Conservation (phyloP, 2,329 filamentous ascomycete species). For the Fusarium veterinarium region DNA sequence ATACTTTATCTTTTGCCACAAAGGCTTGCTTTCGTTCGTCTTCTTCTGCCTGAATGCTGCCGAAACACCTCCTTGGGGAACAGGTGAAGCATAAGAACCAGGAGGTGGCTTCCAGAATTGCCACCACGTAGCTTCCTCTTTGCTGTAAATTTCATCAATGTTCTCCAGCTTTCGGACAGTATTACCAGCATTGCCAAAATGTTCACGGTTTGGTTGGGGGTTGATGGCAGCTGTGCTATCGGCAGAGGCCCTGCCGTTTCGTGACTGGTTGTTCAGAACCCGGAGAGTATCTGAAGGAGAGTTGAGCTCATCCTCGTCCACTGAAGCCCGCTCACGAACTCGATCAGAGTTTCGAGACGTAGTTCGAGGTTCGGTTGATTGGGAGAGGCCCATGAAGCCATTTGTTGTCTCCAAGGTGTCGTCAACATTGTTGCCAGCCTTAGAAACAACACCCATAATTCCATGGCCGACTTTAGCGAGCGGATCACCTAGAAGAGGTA, state of each 20-base stretch:
- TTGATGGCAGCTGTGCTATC: slow-evolving; percentile 49
- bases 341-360: slow-evolving; percentile 43
- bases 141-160: fast-evolving
- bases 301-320: slow-evolving; percentile 47
- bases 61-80: slow-evolving; percentile 66
- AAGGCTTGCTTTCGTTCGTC: slow-evolving; percentile 57
- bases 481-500: slow-evolving; percentile 51
- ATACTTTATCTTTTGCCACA: slow-evolving; percentile 63
- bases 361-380: background rate
- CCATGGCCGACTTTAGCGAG: slow-evolving; percentile 62
- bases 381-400: slow-evolving; percentile 57
- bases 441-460: slow-evolving; percentile 57
- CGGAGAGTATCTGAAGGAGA: slow-evolving; percentile 48
- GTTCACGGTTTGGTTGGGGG: background rate
- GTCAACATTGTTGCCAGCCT: slow-evolving; percentile 63
- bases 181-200: background rate
- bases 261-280: slow-evolving; percentile 50
- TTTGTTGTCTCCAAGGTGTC: slow-evolving; percentile 65
- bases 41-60: slow-evolving; percentile 49
- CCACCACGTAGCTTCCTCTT: slow-evolving; percentile 64
- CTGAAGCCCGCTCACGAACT: slow-evolving; percentile 43
- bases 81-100: slow-evolving; percentile 70
- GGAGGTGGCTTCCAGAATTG: slow-evolving; percentile 73
- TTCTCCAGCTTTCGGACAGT: fast-evolving
- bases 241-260: slow-evolving; percentile 52